Base-by-base conservation (phyloP, 2,329 filamentous ascomycete genomes). In the Colletotrichum abscissum region DNA sequence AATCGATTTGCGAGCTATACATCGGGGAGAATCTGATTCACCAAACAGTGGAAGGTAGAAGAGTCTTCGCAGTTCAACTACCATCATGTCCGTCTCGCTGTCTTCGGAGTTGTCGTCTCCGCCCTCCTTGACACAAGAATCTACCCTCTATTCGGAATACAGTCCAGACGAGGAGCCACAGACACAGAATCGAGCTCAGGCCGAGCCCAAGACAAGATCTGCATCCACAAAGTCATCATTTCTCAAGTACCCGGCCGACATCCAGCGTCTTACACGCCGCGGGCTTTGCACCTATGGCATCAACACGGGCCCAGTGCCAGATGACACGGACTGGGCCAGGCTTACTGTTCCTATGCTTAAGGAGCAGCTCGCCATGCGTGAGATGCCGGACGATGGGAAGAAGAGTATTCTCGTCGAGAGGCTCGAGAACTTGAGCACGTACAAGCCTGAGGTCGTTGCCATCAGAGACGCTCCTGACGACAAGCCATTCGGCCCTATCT, bases 341-440 rank as follows among this genome's bases (percentile, higher is more conserved):
- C 49, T 75, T 4, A n/a, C 57, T 12, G 16, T 69, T 11, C 35
- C 67, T n/a, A 70, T 72, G 16, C 55, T 75, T n/a, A 66, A 63
- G 28, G 72, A 75, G 26, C 72, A 74, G 72, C 67, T 74, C 12
- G 26, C 12, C 22, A 66, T 75, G 55, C 67, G 72, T 19, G 57
- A 63, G 42, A 35, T 74, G 5, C 55, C 54, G 14, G 42, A 49
- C 8, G 7, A 26, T 8, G 74, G 72, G 4, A 64, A 64, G 11
- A 74, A 71, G 60, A 19, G 52, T 3, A 56, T 58, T 3, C 55
- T 75, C n/a, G 35, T 75, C 22, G 59, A 66, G 33, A 35, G 72
- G 8, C 67, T 74, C 42, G 26, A 56, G 6, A 55, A 66, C 49
- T 74, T 60, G 59, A 60, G 66, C 42, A 65, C 52, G 5, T 68